A percentile compares a stretch with the other conserved stretches of the same genome.
phyloP scores from a whole-genome alignment of 495 filamentous ascomycete species.

The Poronia punctata region DNA sequence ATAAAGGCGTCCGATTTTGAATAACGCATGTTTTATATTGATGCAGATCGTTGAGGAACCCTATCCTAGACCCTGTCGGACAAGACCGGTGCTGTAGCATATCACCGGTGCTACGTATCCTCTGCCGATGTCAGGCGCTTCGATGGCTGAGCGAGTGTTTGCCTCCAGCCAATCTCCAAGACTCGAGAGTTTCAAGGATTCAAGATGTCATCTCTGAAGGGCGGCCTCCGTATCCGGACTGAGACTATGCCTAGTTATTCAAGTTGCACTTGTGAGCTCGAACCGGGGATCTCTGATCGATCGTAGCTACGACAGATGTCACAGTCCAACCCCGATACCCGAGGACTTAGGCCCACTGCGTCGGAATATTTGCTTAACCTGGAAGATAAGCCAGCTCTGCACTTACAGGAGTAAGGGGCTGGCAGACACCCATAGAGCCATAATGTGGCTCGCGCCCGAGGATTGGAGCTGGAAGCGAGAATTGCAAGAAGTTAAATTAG shows the following conservation, averaged over 20 bases:
- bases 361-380: not conserved
- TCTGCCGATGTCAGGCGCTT: not conserved
- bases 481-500: no score
- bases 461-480: no score
- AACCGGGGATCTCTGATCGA: not conserved
- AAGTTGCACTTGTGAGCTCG: not conserved
- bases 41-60: constrained; percentile 1
- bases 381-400: no score
- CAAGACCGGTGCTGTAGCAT: constrained; percentile 1
- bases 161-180: no score
- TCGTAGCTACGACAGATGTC: not conserved
- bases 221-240: not conserved
- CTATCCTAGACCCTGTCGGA: not conserved
- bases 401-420: no score
- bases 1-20: not conserved
- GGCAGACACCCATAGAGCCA: no score
- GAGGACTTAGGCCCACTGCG: not conserved
- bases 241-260: not conserved
- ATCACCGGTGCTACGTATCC: not conserved
- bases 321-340: constrained; percentile 4
- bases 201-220: no score
- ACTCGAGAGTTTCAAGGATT: no score
- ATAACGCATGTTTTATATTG: constrained; percentile 2
- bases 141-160: no score
- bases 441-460: no score